Percentiles rank a stretch among this genome's conserved stretches.
Conservation (phyloP, 768 basidiomycete species). For the Tricholoma saponaceum region DNA sequence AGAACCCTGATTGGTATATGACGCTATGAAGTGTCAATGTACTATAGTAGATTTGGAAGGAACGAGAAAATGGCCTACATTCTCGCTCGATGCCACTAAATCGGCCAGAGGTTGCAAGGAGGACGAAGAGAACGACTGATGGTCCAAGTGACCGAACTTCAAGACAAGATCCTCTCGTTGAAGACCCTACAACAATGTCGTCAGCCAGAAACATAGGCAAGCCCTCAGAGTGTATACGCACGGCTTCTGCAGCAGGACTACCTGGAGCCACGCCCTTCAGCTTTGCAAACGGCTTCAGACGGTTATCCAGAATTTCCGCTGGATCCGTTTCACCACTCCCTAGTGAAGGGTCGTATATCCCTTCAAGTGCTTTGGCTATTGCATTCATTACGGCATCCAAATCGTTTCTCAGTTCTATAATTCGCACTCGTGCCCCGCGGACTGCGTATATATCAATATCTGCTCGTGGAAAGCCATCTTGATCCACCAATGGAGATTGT, state of each 20-base stretch:
- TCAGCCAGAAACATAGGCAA: not conserved
- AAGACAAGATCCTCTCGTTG: conserved; percentile 66
- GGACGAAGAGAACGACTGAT: conserved; percentile 43
- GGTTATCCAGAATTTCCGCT: conserved; percentile 6
- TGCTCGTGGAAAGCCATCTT: conserved; percentile 84
- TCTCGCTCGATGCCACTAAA: conserved; percentile 74
- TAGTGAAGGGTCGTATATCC: conserved; percentile 53
- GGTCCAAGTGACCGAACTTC: conserved; percentile 65
- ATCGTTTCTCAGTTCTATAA: conserved; percentile 84
- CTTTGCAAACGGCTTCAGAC: conserved; percentile 61
- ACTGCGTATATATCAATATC: conserved; percentile 85
- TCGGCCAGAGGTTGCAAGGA: conserved; percentile 66
- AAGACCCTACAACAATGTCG: conserved; percentile 47
- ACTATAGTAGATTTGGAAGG: not conserved
- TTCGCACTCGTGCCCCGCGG: conserved; percentile 65
- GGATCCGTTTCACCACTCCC: conserved; percentile 12
- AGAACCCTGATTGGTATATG: conserved; percentile 55
- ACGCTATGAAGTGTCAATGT: conserved; percentile 35
- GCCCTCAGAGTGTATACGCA: conserved; percentile 26
- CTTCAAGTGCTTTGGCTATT: conserved; percentile 65
- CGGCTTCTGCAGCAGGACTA: conserved; percentile 83
- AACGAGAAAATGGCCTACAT: conserved; percentile 45
- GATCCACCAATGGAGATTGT: conserved; percentile 74
- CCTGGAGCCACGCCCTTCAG: conserved; percentile 77
- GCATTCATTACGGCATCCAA: conserved; percentile 57